A percentile compares a stretch with the other conserved stretches of the same genome.
Conservation (phyloP, 345 rosid species). For the Pistacia vera region DNA sequence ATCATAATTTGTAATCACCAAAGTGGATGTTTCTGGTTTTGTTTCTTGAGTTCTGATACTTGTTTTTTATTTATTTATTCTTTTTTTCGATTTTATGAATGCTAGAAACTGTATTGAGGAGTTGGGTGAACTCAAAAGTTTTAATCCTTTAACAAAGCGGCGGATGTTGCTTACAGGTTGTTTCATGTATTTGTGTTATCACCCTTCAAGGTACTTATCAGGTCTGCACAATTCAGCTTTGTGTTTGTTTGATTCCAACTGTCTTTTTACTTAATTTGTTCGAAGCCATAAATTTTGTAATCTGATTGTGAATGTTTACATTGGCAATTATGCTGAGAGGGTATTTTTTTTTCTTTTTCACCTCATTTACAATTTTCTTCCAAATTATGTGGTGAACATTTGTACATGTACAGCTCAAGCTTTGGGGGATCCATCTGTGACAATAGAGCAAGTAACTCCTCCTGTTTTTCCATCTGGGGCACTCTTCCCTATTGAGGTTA, state of each 20-base stretch:
- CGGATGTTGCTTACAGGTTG: conserved; percentile 58
- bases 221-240: conserved; percentile 69
- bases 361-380: conserved; percentile 10
- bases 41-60: conserved; percentile 1
- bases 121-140: conserved; percentile 41
- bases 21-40: background rate
- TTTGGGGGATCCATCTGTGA: conserved; percentile 80
- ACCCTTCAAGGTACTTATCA: conserved; percentile 95
- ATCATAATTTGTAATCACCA: background rate
- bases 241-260: conserved; percentile 6
- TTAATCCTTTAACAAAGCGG: conserved; percentile 45
- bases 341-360: too few relatives aligned
- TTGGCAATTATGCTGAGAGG: too few relatives aligned
- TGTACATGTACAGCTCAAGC: conserved; percentile 60
- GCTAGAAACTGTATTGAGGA: conserved; percentile 34
- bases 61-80: background rate
- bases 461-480: conserved; percentile 70
- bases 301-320: background rate
- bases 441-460: conserved; percentile 83
- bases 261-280: conserved; percentile 11
- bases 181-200: conserved; percentile 50
- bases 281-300: background rate
- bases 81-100: conserved; percentile 31
- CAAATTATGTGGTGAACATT: background rate
- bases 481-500: conserved; percentile 90